Evolutionary conservation across 805 yeast genomes (phyloP), one percentile per base, ranked within the genome.

Genomic region (Monosporozyma aerobia): DNA sequence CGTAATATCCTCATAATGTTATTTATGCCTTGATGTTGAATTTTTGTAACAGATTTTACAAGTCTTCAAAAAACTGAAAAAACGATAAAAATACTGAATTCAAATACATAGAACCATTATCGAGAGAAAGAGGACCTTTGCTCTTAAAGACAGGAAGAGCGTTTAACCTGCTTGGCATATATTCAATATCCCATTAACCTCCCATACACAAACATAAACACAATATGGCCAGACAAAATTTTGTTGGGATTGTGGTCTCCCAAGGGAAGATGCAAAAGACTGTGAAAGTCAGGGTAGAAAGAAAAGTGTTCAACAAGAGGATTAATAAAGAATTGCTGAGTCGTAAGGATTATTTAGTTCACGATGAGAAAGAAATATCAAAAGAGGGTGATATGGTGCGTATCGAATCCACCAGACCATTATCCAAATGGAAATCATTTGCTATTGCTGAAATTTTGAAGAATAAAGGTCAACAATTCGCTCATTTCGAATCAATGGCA

Each of bases 181-280:
- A 19, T 2, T 19, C 19, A 19, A 19, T 19, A 19, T 19, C 19
- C 19, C 29, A 27, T 27, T 1, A 5, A 27, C 29, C 29, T 27
- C 29, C 5, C 29, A 27, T 27, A 27, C 29, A 27, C 29, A 27
- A 27, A 5, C 29, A 27, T 7, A 13, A 19, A 13, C 22, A 43
- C 16, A 19, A 23, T 2, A 44, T 88, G 96, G 92, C 95, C 50
- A 82, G 90, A 71, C 96, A 88, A 63, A 87, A 88, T 65, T 88
- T 90, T 64, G 73, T 89, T 48, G 99, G 99, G 47, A 82, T 89
- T 70, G 98, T 92, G 60, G 83, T 90, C 33, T 89, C 97, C 49
- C 97, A 90, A 65, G 98, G 98, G 44, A 89, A 89, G 69, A 94
- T 90, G 97, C 78, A 79, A 71, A 94, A 92, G 74, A 92, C 98